Conservation (phyloP, 345 rosid genomes). For the Pistacia integerrima region DNA sequence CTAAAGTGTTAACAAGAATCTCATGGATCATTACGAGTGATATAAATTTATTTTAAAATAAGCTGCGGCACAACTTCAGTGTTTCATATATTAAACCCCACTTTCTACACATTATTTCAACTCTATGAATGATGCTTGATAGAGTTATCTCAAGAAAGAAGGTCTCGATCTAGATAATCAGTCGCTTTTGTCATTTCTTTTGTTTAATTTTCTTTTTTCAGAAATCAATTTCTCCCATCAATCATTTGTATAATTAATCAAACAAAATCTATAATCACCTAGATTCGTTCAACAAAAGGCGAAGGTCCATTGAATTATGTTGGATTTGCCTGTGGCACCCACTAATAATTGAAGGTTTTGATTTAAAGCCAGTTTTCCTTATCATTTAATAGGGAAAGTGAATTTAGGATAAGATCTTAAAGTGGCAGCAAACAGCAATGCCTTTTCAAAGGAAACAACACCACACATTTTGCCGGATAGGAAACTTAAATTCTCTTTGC, state of each 20-base stretch:
- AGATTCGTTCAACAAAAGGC: not conserved
- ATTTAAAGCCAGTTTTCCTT: not conserved
- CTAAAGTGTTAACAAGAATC: conserved; percentile 20
- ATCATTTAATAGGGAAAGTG: not conserved
- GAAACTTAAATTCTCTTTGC: not conserved
- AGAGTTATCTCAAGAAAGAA: not conserved
- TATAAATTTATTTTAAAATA: not conserved
- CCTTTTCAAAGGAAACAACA: not conserved
- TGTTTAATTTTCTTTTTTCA: not conserved
- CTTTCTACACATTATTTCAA: conserved; percentile 12
- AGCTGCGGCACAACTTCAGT: not conserved
- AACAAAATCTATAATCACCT: no score
- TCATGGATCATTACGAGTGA: conserved; percentile 2
- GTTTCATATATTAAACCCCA: not conserved
- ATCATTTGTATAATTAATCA: no score
- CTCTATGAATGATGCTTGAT: not conserved
- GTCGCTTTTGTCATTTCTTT: not conserved
- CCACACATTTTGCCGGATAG: not conserved
- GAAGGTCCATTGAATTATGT: not conserved
- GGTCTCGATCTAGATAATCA: conserved; percentile 11
- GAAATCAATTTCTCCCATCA: not conserved
- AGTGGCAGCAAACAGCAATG: not conserved
- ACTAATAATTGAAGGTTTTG: not conserved
- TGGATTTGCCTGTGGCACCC: not conserved
- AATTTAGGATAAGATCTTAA: not conserved